These are phyloP conservation scores for Phyllosticta capitalensis DNA, from an alignment of 2,329 filamentous ascomycete species.

Conservation along the genomic window DNA sequence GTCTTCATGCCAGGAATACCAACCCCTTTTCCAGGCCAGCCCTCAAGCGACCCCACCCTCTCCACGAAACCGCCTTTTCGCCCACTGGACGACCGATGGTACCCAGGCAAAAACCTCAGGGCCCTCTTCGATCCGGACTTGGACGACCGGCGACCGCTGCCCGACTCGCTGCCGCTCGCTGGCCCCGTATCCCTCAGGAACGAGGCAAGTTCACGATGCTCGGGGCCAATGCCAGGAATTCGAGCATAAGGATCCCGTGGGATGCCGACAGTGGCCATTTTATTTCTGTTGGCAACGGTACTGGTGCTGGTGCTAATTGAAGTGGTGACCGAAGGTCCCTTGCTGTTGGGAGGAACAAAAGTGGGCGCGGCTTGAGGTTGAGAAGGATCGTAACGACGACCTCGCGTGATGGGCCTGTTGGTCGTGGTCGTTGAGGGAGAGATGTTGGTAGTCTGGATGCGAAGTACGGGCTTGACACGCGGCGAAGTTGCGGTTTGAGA, in stretches of 20 bases:
- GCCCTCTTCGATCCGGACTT: constrained; percentile 16
- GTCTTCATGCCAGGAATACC: neutral
- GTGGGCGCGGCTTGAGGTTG: neutral
- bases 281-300: neutral
- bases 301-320: neutral
- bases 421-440: neutral
- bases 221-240: constrained; percentile 19
- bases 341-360: neutral
- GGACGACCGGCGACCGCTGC: neutral
- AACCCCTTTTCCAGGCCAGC: constrained; percentile 1
- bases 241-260: neutral
- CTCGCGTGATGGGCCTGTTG: neutral
- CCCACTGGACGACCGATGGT: constrained; percentile 10
- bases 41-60: constrained; percentile 8
- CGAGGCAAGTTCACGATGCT: constrained; percentile 24
- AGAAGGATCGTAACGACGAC: neutral
- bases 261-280: neutral
- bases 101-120: constrained; percentile 21
- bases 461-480: neutral
- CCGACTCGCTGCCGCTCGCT: neutral
- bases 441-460: neutral
- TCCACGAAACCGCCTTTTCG: constrained; percentile 6
- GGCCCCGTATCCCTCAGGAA: constrained; percentile 32
- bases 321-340: neutral
- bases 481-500: neutral